Percentiles rank a stretch among this genome's conserved stretches.
These are phyloP conservation scores for Gossypium sturtianum DNA, from an alignment of 345 rosid genomes.

Conservation along the genomic window DNA sequence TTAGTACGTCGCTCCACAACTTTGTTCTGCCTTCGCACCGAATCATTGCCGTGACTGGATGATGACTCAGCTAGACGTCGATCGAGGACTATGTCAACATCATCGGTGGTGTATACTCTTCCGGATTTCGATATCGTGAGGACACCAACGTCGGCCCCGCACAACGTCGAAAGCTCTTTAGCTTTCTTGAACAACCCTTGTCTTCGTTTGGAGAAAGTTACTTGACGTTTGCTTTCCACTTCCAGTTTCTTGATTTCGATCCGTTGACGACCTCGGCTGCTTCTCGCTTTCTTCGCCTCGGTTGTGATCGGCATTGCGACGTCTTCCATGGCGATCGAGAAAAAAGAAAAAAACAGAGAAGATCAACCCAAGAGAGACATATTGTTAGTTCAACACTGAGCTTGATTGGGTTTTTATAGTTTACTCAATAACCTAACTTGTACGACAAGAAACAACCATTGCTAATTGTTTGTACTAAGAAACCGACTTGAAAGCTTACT, in stretches of 20 bases:
- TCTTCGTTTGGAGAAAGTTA: conserved; percentile 25
- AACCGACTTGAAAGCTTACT: background rate
- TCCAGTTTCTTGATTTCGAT: conserved; percentile 25
- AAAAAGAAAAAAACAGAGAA: background rate
- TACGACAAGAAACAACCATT: background rate
- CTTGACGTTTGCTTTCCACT: conserved; percentile 13
- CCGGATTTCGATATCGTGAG: conserved; percentile 18
- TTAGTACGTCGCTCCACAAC: background rate
- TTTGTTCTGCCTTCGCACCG: background rate
- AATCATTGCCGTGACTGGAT: background rate
- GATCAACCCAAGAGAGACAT: background rate
- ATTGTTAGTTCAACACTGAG: background rate
- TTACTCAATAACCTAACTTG: background rate
- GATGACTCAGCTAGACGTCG: background rate
- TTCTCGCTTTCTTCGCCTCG: background rate
- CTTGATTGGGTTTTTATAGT: background rate
- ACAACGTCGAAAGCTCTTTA: conserved; percentile 26
- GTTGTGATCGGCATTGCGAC: background rate
- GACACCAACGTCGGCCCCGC: conserved; percentile 28
- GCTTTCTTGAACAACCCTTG: conserved; percentile 36
- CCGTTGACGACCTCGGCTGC: conserved; percentile 20
- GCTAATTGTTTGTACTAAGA: background rate
- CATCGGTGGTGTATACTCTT: background rate
- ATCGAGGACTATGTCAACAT: background rate
- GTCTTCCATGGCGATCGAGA: background rate